Base-by-base conservation (phyloP, 495 filamentous ascomycete genomes). In the Lindgomyces ingoldianus region DNA sequence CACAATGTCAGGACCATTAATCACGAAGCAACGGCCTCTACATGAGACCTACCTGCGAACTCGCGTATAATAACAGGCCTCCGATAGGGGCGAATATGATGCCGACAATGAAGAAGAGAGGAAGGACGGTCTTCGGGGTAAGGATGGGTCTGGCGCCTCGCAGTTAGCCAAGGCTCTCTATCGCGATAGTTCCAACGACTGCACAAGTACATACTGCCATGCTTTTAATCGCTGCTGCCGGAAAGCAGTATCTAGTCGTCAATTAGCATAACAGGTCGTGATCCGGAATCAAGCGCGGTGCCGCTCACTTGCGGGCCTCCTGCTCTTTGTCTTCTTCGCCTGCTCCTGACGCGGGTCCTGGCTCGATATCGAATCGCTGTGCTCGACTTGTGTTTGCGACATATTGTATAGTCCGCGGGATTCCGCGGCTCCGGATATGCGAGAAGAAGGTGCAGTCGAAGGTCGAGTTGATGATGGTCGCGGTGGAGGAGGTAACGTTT, bases 191-290 rank as follows among this genome's bases (percentile, higher is more conserved):
- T 66, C 29, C 12, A 50, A 24, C 1, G 12, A 18, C 11, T 21
- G 48, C 24, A 8, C 18, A 11, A 30, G 1, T 27, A 69, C 64
- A 21, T 78, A 92, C 87, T 96, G 92, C 92, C 92, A 96, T 75
- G 92, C 92, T 77, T 96, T 95, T 70, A 96, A 72, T 71, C 92
- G 84, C 70, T 96, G 92, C 73, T 96, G 92, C 60, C 92, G 84
- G 72, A 96, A 96, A 24, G 92, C 91, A 54, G 91, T 96, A 80
- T 96, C 89, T 93, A 69, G 1, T 30, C 27, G 19, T 51, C 47
- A 26, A 51, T 71, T 26, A 52, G 29, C 36, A 52, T 39, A 29
- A 55, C 14, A 16, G 18, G 19, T 44, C 30, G 6, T 29, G 50
- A n/a, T 36, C 14, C 30, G 19, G 16, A 10, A 18, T 11, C 53